These are phyloP conservation scores for Diversispora epigaea DNA, from an alignment of 192 early-diverging fungal species.

Conservation along the genomic window DNA sequence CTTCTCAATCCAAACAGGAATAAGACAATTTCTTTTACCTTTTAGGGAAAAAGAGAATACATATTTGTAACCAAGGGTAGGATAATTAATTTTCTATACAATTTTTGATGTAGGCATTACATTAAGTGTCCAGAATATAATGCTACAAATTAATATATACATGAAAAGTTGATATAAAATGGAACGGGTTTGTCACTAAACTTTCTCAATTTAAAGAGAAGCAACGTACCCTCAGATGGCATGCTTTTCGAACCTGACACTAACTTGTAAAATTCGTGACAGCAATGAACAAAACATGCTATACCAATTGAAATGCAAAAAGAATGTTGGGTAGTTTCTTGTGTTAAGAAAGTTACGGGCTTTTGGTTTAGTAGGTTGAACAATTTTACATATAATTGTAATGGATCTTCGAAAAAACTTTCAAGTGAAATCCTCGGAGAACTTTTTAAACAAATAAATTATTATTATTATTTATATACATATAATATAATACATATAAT, in stretches of 20 bases:
- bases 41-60: background rate
- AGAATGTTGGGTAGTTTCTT: background rate
- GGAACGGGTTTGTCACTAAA: background rate
- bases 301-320: constrained; percentile 22
- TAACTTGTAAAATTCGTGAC: constrained; percentile 25
- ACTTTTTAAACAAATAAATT: constrained; percentile 3
- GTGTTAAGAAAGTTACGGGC: too few relatives aligned
- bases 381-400: constrained; percentile 2
- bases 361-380: constrained; percentile 6
- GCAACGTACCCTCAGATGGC: background rate
- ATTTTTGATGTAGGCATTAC: background rate
- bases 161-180: background rate
- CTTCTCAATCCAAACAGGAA: background rate
- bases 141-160: background rate
- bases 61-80: background rate
- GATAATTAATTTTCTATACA: background rate
- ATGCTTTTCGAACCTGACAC: constrained; percentile 20
- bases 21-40: background rate
- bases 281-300: constrained; percentile 24
- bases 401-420: constrained; percentile 16
- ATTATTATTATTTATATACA: background rate
- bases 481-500: background rate
- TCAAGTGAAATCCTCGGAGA: background rate
- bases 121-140: background rate
- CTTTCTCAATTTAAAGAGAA: background rate